Percentiles rank a stretch among this genome's conserved stretches.
Evolutionary conservation across 1,284 basidiomycete species (phyloP).

Genomic region (Ceratobasidium sp.): DNA sequence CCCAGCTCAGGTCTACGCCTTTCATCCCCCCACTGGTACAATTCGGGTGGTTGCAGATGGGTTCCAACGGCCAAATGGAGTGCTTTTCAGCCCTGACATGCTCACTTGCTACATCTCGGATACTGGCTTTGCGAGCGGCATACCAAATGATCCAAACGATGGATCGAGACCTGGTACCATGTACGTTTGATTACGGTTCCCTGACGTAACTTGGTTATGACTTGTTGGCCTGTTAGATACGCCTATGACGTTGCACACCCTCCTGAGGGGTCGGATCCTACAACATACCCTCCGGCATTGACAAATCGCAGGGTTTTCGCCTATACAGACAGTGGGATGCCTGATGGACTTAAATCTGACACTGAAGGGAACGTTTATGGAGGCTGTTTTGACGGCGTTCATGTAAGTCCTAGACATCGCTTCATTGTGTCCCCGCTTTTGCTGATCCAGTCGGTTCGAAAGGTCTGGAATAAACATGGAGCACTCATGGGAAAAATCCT

Average conservation of each 20-base stretch:
- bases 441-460: background rate
- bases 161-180: constrained; percentile 73
- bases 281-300: constrained; percentile 55
- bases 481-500: constrained; percentile 80
- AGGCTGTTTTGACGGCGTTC: constrained; percentile 76
- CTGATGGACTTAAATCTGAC: constrained; percentile 71
- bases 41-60: constrained; percentile 77
- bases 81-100: constrained; percentile 75
- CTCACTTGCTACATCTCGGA: constrained; percentile 73
- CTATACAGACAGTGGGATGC: constrained; percentile 71
- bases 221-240: constrained; percentile 62
- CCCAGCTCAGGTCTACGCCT: constrained; percentile 78
- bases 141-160: constrained; percentile 63
- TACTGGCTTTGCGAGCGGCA: constrained; percentile 45
- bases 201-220: background rate
- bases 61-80: constrained; percentile 70
- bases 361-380: constrained; percentile 73
- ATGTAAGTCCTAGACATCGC: constrained; percentile 56
- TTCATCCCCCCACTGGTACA: constrained; percentile 70
- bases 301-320: constrained; percentile 76
- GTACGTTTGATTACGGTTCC: constrained; percentile 56
- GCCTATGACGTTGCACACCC: constrained; percentile 70
- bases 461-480: constrained; percentile 73
- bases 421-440: constrained; percentile 21
- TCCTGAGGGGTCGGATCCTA: constrained; percentile 58